These are phyloP conservation scores for Hyphopichia fennica DNA, from an alignment of 1,139 yeast genomes.

Conservation along the genomic window DNA sequence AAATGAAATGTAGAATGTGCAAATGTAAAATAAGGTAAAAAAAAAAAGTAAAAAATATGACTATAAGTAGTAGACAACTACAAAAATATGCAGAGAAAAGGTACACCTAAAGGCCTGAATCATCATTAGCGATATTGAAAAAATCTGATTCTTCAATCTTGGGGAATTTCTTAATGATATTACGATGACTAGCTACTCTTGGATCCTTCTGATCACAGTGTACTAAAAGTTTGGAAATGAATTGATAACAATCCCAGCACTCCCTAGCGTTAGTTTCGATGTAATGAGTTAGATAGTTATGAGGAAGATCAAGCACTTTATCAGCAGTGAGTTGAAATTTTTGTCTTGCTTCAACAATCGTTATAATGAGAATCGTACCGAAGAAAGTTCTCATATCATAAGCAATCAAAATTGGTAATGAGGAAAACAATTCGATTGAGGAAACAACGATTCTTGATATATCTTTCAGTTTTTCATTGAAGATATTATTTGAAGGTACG, in stretches of 20 bases:
- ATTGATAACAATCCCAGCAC: slow-evolving; percentile 36
- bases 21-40: not conserved
- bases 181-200: slow-evolving; percentile 28
- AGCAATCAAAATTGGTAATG: slow-evolving; percentile 39
- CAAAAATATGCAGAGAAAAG: too few relatives aligned
- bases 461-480: slow-evolving; percentile 27
- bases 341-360: slow-evolving; percentile 28
- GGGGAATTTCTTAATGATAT: slow-evolving; percentile 27
- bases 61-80: not conserved
- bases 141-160: slow-evolving; percentile 16
- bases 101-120: too few relatives aligned
- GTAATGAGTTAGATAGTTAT: slow-evolving; percentile 19
- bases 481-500: slow-evolving; percentile 8
- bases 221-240: slow-evolving; percentile 28
- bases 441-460: slow-evolving; percentile 35
- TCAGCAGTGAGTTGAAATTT: slow-evolving; percentile 13
- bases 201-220: slow-evolving; percentile 29
- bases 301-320: slow-evolving; percentile 5
- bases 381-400: slow-evolving; percentile 36
- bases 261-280: slow-evolving; percentile 4
- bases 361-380: slow-evolving; percentile 32
- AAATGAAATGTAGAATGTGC: not conserved
- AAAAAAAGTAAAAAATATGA: not conserved
- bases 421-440: slow-evolving; percentile 40
- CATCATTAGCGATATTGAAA: slow-evolving; percentile 13